Percentiles rank a stretch among this genome's conserved stretches.
Conservation (phyloP, 352 stramenopile species). For the Elongisporangium undulatum region DNA sequence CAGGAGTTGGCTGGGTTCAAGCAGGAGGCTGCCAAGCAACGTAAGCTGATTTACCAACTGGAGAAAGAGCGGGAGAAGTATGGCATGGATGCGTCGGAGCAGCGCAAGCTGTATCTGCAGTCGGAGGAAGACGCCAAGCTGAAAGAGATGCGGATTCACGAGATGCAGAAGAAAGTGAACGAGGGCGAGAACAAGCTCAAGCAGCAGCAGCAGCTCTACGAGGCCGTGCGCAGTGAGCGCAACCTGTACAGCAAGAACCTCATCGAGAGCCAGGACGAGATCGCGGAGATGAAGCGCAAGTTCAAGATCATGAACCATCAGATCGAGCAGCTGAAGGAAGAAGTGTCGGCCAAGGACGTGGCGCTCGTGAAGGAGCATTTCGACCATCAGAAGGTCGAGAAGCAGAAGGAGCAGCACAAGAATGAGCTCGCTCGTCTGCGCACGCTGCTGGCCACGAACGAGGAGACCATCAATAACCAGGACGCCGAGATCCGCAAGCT, state of each 20-base stretch:
- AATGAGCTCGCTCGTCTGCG: conserved; percentile 92
- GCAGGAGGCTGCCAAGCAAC: conserved; percentile 81
- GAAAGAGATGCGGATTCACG: conserved; percentile 77
- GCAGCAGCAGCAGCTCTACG: conserved; percentile 96
- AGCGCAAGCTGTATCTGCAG: conserved; percentile 81
- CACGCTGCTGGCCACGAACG: conserved; percentile 80
- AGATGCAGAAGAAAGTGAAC: conserved; percentile 85
- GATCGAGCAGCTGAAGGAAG: conserved; percentile 96
- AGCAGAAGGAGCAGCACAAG: conserved; percentile 92
- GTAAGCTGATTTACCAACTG: conserved; percentile 89
- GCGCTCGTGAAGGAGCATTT: conserved; percentile 96
- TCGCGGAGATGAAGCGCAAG: conserved; percentile 95
- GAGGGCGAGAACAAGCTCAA: conserved; percentile 94
- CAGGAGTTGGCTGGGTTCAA: conserved; percentile 83
- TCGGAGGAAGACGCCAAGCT: conserved; percentile 78
- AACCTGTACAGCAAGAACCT: conserved; percentile 97
- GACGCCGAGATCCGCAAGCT: conserved; percentile 93
- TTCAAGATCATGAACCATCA: conserved; percentile 97
- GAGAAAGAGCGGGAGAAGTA: conserved; percentile 93
- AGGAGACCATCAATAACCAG: conserved; percentile 93
- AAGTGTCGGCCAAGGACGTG: conserved; percentile 93
- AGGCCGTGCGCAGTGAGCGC: conserved; percentile 90
- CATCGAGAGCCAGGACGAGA: conserved; percentile 94
- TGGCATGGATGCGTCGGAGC: conserved; percentile 81
- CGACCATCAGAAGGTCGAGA: conserved; percentile 94